Conservation (phyloP, 768 basidiomycete genomes). For the Pisolithus sp. region DNA sequence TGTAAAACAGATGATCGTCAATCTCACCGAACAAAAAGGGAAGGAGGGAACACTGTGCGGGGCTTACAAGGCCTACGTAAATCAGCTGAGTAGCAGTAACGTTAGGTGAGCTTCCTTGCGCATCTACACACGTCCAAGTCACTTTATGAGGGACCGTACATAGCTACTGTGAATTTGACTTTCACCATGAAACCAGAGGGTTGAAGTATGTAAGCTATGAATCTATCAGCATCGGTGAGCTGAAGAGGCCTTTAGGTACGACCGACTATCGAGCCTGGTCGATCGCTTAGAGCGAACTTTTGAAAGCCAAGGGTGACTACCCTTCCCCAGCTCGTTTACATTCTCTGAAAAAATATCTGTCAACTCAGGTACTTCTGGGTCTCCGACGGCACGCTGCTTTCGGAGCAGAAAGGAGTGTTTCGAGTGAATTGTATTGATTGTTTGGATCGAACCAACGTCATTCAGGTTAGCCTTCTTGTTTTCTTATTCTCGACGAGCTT, state of each 20-base stretch:
- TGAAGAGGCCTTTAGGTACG: constrained; percentile 49
- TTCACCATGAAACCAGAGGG: constrained; percentile 87
- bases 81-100: constrained; percentile 49
- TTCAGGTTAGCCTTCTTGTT: constrained; percentile 49
- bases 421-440: constrained; percentile 96
- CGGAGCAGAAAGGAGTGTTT: constrained; percentile 81
- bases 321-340: neutral
- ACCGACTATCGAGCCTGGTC: constrained; percentile 81
- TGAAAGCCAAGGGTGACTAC: constrained; percentile 64
- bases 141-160: neutral
- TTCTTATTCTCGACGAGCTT: constrained; percentile 1
- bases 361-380: constrained; percentile 74
- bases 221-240: neutral
- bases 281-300: constrained; percentile 66
- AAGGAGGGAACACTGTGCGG: constrained; percentile 78
- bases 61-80: constrained; percentile 67
- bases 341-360: neutral
- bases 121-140: too few species aligned
- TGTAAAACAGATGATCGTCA: constrained; percentile 68
- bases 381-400: constrained; percentile 59
- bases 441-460: constrained; percentile 91
- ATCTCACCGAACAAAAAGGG: constrained; percentile 86
- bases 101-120: constrained; percentile 36
- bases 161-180: constrained; percentile 84
- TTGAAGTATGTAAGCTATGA: constrained; percentile 64